Conservation (phyloP, 176 grass and related monocot species). For the Lolium multiflorum region DNA sequence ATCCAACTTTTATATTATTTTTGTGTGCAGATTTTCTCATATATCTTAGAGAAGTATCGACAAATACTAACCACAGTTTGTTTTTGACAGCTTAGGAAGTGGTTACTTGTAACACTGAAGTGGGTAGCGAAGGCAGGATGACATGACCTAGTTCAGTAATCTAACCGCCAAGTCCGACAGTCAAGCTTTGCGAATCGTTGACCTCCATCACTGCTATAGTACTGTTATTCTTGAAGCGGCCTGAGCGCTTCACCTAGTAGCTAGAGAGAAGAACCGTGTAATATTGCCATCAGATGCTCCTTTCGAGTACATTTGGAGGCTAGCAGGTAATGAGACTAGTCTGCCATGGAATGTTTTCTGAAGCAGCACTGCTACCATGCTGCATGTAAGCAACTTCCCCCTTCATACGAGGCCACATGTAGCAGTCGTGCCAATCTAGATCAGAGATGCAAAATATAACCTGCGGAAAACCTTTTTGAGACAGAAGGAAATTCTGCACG, state of each 20-base stretch:
- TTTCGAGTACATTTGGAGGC: conserved; percentile 7
- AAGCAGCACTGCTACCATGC: background rate
- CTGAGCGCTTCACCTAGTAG: conserved; percentile 40
- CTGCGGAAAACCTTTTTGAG: background rate
- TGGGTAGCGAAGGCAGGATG: conserved; percentile 29
- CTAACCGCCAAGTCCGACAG: conserved; percentile 39
- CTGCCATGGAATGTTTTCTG: background rate
- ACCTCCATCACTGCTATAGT: conserved; percentile 21
- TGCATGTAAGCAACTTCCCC: background rate
- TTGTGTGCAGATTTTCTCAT: background rate
- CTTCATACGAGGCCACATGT: background rate
- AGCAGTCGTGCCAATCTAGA: background rate
- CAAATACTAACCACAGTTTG: background rate
- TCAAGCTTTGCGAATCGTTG: conserved; percentile 28
- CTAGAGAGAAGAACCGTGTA: conserved; percentile 34
- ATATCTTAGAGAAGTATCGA: background rate
- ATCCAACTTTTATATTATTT: background rate
- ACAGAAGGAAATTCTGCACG: background rate
- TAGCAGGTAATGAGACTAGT: conserved; percentile 26
- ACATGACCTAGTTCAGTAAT: conserved; percentile 41
- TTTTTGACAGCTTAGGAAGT: conserved; percentile 49
- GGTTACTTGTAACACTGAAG: conserved; percentile 22
- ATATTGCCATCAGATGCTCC: background rate
- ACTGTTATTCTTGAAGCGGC: conserved; percentile 38
- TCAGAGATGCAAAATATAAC: conserved; percentile 15